Base-by-base conservation (phyloP, 768 basidiomycete genomes). In the Leccinum variicolor region DNA sequence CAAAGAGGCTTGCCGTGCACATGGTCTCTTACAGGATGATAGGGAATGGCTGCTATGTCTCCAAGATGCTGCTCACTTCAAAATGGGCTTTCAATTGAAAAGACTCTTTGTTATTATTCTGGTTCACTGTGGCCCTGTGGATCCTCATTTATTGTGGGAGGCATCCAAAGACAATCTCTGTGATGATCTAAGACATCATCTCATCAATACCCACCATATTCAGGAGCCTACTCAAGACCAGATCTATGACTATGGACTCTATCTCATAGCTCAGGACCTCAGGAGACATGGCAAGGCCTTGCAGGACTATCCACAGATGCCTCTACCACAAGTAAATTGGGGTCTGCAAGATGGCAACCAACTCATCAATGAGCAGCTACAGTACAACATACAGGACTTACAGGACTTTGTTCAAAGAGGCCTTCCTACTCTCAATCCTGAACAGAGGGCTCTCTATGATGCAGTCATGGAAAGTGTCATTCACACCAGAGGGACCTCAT, bases 11-110 rank as follows among this genome's bases (percentile, higher is more conserved):
- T 82, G 80, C 52, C 15, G 1, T 33, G 45, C 45, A 29, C 6
- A 3, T 33, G 81, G 80, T 0, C 69, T 82, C 0, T 65, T 82
- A 11, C 71, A 78, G 45, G 74, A 79, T 71, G 6, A 39, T 39
- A 39, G 39, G 0, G 39, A n/a, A 39, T 39, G 33, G 33, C 33
- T 33, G 6, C 33, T 33, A 33, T 33, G 33, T 33, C 33, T 33
- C 0, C 33, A 33, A 14, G 13, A 33, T 5, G 33, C 33, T 33
- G 33, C 33, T 33, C 14, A 33, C 5, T 33, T 33, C 14, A 14
- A 33, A 33, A 33, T 33, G 33, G 33, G 33, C 33, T 33, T 33
- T 33, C 33, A 33, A 33, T 14, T 33, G 33, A 33, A 13, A 33
- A 19, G 39, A 41, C 19, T 41, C 39, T 41, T 17, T 41, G 39